A percentile compares a stretch with the other conserved stretches of the same genome.
phyloP scores from a whole-genome alignment of 1,284 basidiomycete genomes.

The Clitocybe nebularis region DNA sequence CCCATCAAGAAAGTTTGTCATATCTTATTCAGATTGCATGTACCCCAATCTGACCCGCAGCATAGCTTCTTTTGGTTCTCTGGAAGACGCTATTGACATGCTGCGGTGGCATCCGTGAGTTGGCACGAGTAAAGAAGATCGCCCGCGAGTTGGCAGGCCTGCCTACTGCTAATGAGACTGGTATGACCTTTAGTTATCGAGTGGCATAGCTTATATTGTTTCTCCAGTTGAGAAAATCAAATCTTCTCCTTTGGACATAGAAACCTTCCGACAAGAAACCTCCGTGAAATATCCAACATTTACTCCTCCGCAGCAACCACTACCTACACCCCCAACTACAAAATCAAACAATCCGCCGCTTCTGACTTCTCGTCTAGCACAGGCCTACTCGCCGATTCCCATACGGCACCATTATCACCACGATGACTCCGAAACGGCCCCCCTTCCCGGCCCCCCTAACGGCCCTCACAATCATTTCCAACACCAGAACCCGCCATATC shows the following conservation, averaged over 20 bases:
- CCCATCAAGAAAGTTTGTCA: constrained; percentile 87
- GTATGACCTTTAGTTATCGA: constrained; percentile 30
- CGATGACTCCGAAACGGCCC: constrained; percentile 59
- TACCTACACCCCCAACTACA: constrained; percentile 23
- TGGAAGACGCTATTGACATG: constrained; percentile 96
- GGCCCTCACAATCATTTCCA: constrained; percentile 43
- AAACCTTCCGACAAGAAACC: constrained; percentile 84
- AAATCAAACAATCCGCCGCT: constrained; percentile 38
- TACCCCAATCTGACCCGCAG: constrained; percentile 3
- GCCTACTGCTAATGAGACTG: constrained; percentile 58
- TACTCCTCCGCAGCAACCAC: constrained; percentile 48
- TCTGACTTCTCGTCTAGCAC: constrained; percentile 67
- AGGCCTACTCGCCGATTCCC: constrained; percentile 89
- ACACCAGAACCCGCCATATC: constrained; percentile 44
- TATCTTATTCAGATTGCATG: background rate
- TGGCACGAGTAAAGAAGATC: constrained; percentile 79
- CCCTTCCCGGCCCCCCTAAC: constrained; percentile 29
- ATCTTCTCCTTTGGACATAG: constrained; percentile 85
- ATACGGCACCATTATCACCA: constrained; percentile 91
- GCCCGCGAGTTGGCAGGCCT: constrained; percentile 81
- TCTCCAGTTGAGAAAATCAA: constrained; percentile 49
- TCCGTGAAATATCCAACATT: constrained; percentile 94
- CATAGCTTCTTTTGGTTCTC: constrained; percentile 84
- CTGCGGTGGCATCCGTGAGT: constrained; percentile 89
- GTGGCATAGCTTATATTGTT: constrained; percentile 1